A percentile compares a stretch with the other conserved stretches of the same genome.
Conservation (phyloP, 192 early-diverging fungal species). For the Thamnidium elegans region DNA sequence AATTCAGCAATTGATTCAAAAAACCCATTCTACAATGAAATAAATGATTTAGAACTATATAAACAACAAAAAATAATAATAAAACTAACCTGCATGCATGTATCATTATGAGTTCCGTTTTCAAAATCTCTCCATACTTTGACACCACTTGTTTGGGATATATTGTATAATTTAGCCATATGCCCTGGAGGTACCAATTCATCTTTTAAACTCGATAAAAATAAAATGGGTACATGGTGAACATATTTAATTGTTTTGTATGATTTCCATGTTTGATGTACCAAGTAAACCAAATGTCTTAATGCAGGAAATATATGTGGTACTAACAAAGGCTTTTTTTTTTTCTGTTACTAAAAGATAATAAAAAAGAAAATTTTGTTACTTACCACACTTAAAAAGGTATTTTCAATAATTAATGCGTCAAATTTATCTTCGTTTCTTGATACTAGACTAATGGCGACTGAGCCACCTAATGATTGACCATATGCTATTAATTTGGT, state of each 20-base stretch:
- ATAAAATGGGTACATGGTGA: conserved; percentile 70
- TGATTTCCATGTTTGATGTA: conserved; percentile 89
- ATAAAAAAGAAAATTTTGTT: too few species aligned
- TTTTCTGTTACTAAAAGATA: background rate
- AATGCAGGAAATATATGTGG: conserved; percentile 80
- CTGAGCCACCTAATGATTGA: conserved; percentile 96
- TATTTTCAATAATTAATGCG: conserved; percentile 92
- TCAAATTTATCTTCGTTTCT: conserved; percentile 72
- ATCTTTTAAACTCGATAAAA: conserved; percentile 80
- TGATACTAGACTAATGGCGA: conserved; percentile 84
- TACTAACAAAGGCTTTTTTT: conserved; percentile 73
- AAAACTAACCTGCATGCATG: conserved; percentile 53
- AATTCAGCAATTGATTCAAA: conserved; percentile 67
- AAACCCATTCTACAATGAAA: conserved; percentile 67
- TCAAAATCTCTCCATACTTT: conserved; percentile 67
- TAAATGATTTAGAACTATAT: background rate
- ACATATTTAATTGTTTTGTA: conserved; percentile 70
- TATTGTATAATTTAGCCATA: conserved; percentile 78
- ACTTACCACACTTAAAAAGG: conserved; percentile 84
- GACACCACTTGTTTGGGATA: conserved; percentile 48
- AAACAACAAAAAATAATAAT: background rate
- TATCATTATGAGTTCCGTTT: conserved; percentile 91
- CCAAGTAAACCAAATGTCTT: conserved; percentile 69
- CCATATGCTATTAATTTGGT: conserved; percentile 90
- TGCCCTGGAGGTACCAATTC: conserved; percentile 88